Base-by-base conservation (phyloP, 257 asterid species). In the Scutellaria baicalensis region DNA sequence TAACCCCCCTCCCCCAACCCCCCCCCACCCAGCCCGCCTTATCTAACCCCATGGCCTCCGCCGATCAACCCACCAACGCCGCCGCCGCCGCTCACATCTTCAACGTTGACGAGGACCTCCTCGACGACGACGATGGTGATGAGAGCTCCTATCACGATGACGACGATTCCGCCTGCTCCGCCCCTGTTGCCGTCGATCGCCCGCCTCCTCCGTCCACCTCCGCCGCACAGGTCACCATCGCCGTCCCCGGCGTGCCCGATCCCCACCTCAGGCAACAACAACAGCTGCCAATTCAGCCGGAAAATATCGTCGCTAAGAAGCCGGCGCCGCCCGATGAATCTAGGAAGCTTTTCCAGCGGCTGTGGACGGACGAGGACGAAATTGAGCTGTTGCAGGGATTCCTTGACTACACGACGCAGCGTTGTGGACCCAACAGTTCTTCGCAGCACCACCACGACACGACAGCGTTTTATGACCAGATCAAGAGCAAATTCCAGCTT, bases 311-410 rank as follows among this genome's bases (percentile, higher is more conserved):
- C 2, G 51, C 83, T 6, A 87, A 82, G 76, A 87, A 84, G 81
- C 91, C 92, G 12, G 71, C 75, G 20, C 88, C 80, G 55, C 80
- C 79, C 16, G 98, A 90, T 38, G 98, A 88, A 63, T 80, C 91
- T 0, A 83, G 98, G 55, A 88, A 88, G 82, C 91, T 92, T 11
- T 92, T 92, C 75, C 98, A 92, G 78, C 86, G 98, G 20, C 85
- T 92, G 12, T 92, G 98, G 98, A 90, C 96, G 0, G 98, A 92
- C 17, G 98, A 88, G 79, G 98, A 92, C 51, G 98, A 92, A 74
- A 88, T 92, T 81, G 98, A 90, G 84, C 88, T 92, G 42, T 48
- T 92, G 64, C 91, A 85, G 62, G 97, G 98, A 1, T 90, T 88
- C 66, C 83, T 90, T 10, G 98, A 93, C 12, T 93, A 93, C 78